These are phyloP conservation scores for Termitomyces sp. DNA, from an alignment of 768 basidiomycete genomes.

Conservation along the genomic window DNA sequence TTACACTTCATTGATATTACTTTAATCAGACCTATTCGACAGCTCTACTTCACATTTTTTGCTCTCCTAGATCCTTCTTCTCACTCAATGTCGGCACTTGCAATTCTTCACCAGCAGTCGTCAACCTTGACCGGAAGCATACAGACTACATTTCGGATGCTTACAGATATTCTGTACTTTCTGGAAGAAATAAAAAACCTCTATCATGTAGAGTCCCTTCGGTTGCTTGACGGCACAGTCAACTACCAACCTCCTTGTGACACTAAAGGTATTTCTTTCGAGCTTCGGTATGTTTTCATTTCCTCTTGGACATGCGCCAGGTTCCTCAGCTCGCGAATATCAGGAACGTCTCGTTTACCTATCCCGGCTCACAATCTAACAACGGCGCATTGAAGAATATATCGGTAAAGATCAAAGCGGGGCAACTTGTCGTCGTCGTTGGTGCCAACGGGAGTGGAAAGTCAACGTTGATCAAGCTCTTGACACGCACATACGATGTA, in stretches of 20 bases:
- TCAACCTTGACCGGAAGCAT: constrained; percentile 23
- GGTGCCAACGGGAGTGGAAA: constrained; percentile 57
- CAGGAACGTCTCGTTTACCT: constrained; percentile 51
- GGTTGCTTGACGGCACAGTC: constrained; percentile 23
- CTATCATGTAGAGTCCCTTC: constrained; percentile 23
- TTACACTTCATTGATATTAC: no score
- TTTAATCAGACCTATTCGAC: not conserved
- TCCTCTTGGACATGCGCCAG: no score
- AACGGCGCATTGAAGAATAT: constrained; percentile 34
- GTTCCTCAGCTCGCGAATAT: not conserved
- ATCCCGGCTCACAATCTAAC: constrained; percentile 38
- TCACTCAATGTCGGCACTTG: constrained; percentile 36
- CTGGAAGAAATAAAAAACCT: constrained; percentile 26
- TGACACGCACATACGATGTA: constrained; percentile 47
- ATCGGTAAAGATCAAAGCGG: constrained; percentile 40
- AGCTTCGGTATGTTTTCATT: constrained; percentile 22
- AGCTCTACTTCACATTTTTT: constrained; percentile 35
- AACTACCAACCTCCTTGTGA: constrained; percentile 20
- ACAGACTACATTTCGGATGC: constrained; percentile 14
- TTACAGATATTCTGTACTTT: constrained; percentile 19
- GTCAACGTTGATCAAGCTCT: constrained; percentile 46
- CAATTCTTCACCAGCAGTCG: constrained; percentile 37
- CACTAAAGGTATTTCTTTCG: constrained; percentile 25
- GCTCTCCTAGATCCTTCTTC: constrained; percentile 28
- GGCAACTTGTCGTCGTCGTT: constrained; percentile 52